Evolutionary conservation across 75 land plant species (phyloP).

Genomic region (Picea sitchensis): DNA sequence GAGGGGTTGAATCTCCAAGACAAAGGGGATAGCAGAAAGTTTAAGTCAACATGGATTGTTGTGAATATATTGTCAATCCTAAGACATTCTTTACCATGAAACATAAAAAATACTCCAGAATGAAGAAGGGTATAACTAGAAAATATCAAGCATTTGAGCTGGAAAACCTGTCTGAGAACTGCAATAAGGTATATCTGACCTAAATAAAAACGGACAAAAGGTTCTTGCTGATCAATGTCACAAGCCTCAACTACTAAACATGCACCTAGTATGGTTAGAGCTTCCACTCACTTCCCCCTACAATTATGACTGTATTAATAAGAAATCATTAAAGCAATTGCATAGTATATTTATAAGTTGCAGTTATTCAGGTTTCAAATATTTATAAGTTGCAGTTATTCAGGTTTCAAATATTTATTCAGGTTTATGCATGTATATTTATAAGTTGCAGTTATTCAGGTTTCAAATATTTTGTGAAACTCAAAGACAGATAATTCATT

Average conservation of each 20-base stretch:
- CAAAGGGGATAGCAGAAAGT: not conserved
- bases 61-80: not conserved
- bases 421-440: not conserved
- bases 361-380: too few species aligned
- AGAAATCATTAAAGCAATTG: not conserved
- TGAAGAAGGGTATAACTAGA: not conserved
- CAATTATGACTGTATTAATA: not conserved
- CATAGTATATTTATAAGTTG: not conserved
- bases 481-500: not conserved
- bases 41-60: not conserved
- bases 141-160: not conserved
- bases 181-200: not conserved
- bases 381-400: too few species aligned
- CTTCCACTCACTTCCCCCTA: not conserved
- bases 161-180: not conserved
- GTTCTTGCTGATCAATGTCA: not conserved
- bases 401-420: too few species aligned
- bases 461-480: not conserved
- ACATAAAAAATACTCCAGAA: not conserved
- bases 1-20: not conserved
- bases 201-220: not conserved
- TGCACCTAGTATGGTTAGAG: not conserved
- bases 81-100: not conserved
- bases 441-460: not conserved
- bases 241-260: not conserved